Percentiles rank a stretch among this genome's conserved stretches.
phyloP scores from a whole-genome alignment of 2,329 filamentous ascomycete species.

The Pyricularia grisea region DNA sequence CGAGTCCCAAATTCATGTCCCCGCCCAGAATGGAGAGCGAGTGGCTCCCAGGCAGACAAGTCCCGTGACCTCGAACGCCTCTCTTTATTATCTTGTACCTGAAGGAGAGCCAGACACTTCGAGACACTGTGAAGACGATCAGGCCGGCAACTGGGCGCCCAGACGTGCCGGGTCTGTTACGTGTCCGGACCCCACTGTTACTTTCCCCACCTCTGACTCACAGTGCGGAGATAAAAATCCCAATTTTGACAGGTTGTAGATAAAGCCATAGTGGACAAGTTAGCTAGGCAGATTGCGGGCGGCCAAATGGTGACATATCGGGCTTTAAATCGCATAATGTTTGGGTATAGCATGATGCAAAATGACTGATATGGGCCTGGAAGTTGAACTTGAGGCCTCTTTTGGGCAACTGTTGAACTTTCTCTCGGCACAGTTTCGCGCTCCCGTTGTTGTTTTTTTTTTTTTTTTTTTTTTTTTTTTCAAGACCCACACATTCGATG shows the following conservation, averaged over 20 bases:
- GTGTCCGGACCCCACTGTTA: neutral
- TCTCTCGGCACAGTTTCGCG: neutral
- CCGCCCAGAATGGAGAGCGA: neutral
- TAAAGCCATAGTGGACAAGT: neutral
- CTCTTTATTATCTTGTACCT: neutral
- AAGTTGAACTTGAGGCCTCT: neutral
- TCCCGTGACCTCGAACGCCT: neutral
- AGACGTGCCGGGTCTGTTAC: neutral
- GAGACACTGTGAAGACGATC: conserved; percentile 1
- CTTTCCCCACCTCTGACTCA: neutral
- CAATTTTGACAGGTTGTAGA: neutral
- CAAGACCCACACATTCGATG: neutral
- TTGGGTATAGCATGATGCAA: neutral
- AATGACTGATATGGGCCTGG: neutral
- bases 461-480: no score
- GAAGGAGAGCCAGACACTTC: neutral
- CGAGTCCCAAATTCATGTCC: neutral
- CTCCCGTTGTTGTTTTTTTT: neutral
- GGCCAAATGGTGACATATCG: neutral
- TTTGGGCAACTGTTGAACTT: neutral
- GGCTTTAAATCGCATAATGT: neutral
- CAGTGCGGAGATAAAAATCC: neutral
- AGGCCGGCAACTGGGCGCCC: neutral
- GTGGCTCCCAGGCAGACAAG: neutral
- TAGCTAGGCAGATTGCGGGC: neutral